Percentiles rank a stretch among this genome's conserved stretches.
Conservation (phyloP, 345 rosid genomes). For the Moricandia moricandioides region DNA sequence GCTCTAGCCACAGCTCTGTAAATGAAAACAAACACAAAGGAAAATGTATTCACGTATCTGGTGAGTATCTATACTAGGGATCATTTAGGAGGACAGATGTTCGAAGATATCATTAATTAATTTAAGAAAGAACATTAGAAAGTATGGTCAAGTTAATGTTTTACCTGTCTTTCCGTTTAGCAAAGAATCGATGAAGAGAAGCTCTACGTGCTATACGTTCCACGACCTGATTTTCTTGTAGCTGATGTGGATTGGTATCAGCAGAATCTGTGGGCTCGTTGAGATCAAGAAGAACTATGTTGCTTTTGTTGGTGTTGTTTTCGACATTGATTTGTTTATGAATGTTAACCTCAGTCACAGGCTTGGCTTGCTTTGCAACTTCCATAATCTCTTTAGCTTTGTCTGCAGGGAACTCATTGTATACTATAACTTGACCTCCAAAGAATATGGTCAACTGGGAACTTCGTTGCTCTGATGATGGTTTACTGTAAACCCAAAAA, state of each 20-base stretch:
- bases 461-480: conserved; percentile 13
- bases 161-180: conserved; percentile 76
- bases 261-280: conserved; percentile 34
- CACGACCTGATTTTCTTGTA: conserved; percentile 28
- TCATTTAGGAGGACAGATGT: neutral
- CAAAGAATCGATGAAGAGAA: conserved; percentile 69
- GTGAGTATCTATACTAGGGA: neutral
- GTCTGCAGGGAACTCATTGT: conserved; percentile 54
- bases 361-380: conserved; percentile 40
- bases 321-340: conserved; percentile 5
- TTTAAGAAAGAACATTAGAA: neutral
- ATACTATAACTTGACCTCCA: conserved; percentile 50
- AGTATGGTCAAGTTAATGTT: neutral
- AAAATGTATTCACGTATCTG: neutral
- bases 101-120: neutral
- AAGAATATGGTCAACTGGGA: conserved; percentile 71
- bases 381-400: conserved; percentile 57
- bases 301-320: conserved; percentile 16
- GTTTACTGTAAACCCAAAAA: conserved; percentile 17
- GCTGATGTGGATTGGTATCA: conserved; percentile 2
- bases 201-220: conserved; percentile 53
- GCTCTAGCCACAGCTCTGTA: conserved; percentile 57
- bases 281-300: conserved; percentile 40
- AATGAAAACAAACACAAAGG: neutral
- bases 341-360: neutral